Conservation (phyloP, 202 grass and related monocot genomes). For the Sporobolus alterniflorus region DNA sequence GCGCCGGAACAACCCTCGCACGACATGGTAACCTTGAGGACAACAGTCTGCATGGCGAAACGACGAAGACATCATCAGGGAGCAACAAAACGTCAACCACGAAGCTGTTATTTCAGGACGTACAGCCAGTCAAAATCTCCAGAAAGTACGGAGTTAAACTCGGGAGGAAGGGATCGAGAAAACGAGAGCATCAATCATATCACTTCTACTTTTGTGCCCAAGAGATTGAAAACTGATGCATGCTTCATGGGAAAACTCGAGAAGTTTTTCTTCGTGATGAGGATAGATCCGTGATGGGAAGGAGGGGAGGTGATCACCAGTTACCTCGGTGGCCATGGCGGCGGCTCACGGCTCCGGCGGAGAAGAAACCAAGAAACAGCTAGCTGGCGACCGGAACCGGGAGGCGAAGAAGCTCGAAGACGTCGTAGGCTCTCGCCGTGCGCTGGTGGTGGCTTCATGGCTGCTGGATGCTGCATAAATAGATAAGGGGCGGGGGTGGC, state of each 20-base stretch:
- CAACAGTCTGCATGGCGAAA: constrained; percentile 64
- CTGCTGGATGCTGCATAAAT: constrained; percentile 38
- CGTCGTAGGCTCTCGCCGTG: constrained; percentile 8
- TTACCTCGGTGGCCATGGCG: constrained; percentile 55
- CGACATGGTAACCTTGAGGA: constrained; percentile 94
- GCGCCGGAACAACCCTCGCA: constrained; percentile 84
- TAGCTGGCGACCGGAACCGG: neutral
- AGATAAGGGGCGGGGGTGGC: constrained; percentile 29
- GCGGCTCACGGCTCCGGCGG: neutral
- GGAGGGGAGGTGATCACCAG: neutral
- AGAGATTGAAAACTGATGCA: neutral
- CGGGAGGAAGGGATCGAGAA: neutral
- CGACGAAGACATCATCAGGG: neutral
- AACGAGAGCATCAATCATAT: neutral
- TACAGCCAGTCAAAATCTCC: neutral
- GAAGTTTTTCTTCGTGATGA: neutral
- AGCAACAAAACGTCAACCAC: neutral
- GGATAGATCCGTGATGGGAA: neutral
- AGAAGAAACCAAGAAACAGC: neutral
- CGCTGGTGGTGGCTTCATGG: constrained; percentile 1
- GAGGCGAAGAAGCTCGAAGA: neutral
- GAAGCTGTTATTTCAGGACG: neutral
- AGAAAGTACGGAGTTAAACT: neutral
- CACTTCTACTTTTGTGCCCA: no score
- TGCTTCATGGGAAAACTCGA: neutral